Evolutionary conservation across 179 eudicot species (phyloP).

Genomic region (Spinacia oleracea): DNA sequence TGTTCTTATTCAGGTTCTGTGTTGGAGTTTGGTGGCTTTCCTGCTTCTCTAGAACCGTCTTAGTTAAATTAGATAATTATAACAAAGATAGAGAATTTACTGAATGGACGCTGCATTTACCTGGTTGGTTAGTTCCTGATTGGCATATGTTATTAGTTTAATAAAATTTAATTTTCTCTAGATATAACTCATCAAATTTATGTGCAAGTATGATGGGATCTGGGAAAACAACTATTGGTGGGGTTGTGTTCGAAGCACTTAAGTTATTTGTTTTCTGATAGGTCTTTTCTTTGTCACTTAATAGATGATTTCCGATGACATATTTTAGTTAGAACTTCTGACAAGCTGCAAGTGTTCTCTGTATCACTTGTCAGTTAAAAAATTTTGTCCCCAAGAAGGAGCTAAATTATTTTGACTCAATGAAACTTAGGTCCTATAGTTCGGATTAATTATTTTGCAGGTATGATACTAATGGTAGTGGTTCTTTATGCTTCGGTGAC

Average conservation of each 20-base stretch:
- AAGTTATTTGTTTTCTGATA: conserved; percentile 80
- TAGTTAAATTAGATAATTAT: neutral
- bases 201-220: conserved; percentile 98
- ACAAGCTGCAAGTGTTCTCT: neutral
- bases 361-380: neutral
- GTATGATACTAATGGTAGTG: neutral
- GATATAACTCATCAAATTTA: conserved; percentile 3
- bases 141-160: neutral
- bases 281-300: conserved; percentile 42
- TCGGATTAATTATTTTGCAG: neutral
- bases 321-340: neutral
- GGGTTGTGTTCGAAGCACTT: conserved; percentile 70
- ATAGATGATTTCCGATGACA: neutral
- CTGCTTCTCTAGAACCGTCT: conserved; percentile 39
- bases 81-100: neutral
- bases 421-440: neutral
- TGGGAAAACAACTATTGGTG: conserved; percentile 94
- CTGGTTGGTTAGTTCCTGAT: conserved; percentile 39
- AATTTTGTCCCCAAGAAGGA: neutral
- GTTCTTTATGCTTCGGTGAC: conserved; percentile 54
- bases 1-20: conserved; percentile 46
- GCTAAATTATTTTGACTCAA: neutral
- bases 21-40: conserved; percentile 44
- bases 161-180: neutral
- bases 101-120: neutral